Evolutionary conservation across 805 yeast genomes (phyloP), one percentile per base, ranked within the genome.

Genomic region (Yarrowia sp.): DNA sequence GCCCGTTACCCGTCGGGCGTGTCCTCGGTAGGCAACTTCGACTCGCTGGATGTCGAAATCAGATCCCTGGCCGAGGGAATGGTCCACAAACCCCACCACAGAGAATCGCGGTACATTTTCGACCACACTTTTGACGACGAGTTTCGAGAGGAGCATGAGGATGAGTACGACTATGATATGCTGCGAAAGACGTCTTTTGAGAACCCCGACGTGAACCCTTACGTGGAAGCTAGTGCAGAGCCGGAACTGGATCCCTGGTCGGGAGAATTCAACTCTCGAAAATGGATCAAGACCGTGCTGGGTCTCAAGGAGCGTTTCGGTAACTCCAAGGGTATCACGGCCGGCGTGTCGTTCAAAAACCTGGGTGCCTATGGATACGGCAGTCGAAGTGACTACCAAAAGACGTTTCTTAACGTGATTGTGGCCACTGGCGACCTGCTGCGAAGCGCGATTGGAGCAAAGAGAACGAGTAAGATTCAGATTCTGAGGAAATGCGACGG

Each of bases 221-320:
- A 71, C 57, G 48, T 61, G 22, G 73, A 67, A 38, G 66, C 62
- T 28, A 65, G 50, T 15, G 64, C 51, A 18, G 84, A 81, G 67
- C 81, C 82, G 1, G 71, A 75, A 42, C 77, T 88, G 68, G 84
- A 88, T 71, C 93, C 93, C 8, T 77, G 80, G 65, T 76, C 81
- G 50, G 83, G 80, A 1, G 72, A 81, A 28, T 88, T 88, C 75
- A 76, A 79, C 68, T 79, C 89, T 18, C 78, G 79, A 68, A 82
- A 79, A 67, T 88, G 92, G 92, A 83, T 86, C 66, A 81, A 83
- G 71, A 84, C 86, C 69, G 75, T 88, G 77, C 78, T 80, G 66
- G 77, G 78, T 61, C 74, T 74, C 66, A 74, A 76, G 68, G 64
- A 58, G 13, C 50, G 64, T 22, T 58, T 72, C 81, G 80, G 51